These are phyloP conservation scores for Ophiocordyceps camponoti-leonardi DNA, from an alignment of 2,329 filamentous ascomycete genomes.

Conservation along the genomic window DNA sequence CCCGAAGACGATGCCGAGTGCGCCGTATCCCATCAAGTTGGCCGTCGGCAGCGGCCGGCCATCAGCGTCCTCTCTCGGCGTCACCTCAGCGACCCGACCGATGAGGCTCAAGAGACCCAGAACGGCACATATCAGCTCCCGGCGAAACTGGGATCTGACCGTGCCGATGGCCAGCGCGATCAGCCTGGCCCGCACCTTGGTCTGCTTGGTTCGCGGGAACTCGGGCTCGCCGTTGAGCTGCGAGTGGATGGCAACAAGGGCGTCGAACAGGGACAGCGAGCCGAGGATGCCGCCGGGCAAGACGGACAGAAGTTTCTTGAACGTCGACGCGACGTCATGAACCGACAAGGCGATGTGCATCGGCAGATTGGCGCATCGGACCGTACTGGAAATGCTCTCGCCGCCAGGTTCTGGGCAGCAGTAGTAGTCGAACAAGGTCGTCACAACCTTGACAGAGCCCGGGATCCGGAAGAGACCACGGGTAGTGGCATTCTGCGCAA, in stretches of 20 bases:
- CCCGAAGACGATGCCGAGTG: constrained; percentile 47
- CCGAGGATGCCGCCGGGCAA: constrained; percentile 51
- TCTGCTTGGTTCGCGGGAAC: constrained; percentile 32
- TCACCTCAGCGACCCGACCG: constrained; percentile 36
- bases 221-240: constrained; percentile 36
- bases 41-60: constrained; percentile 34
- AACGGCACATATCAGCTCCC: constrained; percentile 48
- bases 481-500: constrained; percentile 37
- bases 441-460: constrained; percentile 38
- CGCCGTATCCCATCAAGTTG: constrained; percentile 46
- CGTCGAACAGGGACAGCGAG: constrained; percentile 42
- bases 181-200: constrained; percentile 41
- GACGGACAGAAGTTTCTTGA: constrained; percentile 46
- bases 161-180: constrained; percentile 46
- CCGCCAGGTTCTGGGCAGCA: constrained; percentile 28
- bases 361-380: constrained; percentile 41
- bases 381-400: constrained; percentile 36
- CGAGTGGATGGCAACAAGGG: constrained; percentile 41
- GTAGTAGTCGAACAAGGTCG: constrained; percentile 46
- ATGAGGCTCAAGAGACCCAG: constrained; percentile 48
- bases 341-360: constrained; percentile 39
- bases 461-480: constrained; percentile 47
- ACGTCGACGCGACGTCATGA: constrained; percentile 50
- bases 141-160: constrained; percentile 39
- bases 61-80: constrained; percentile 31